phyloP scores from a whole-genome alignment of 306 rosid species.

The Trifolium pratense region DNA sequence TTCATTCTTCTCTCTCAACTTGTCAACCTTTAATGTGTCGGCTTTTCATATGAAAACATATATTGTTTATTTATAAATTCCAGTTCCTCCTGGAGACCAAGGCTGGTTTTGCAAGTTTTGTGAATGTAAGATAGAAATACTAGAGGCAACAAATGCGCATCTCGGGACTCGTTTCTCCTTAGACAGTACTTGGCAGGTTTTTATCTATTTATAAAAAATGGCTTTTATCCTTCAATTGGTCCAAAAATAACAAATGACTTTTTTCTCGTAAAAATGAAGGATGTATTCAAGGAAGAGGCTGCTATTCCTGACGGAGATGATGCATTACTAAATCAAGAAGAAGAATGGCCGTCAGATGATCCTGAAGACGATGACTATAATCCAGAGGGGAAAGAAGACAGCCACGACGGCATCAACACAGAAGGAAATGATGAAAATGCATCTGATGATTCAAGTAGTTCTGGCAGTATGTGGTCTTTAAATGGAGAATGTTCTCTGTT shows the following conservation, averaged over 20 bases:
- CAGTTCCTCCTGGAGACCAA: conserved; percentile 95
- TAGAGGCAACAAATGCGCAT: conserved; percentile 85
- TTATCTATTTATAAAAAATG: neutral
- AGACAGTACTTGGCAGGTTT: conserved; percentile 87
- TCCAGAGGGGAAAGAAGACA: conserved; percentile 67
- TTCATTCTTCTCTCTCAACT: conserved; percentile 36
- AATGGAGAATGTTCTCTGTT: conserved; percentile 48
- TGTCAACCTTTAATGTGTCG: conserved; percentile 21
- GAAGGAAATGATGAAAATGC: conserved; percentile 53
- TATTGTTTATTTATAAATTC: conserved; percentile 40
- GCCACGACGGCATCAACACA: conserved; percentile 43
- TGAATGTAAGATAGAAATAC: conserved; percentile 86
- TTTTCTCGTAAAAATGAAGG: conserved; percentile 52
- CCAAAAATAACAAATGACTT: conserved; percentile 12
- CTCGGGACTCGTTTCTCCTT: conserved; percentile 76
- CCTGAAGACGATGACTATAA: conserved; percentile 81
- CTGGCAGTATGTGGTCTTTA: conserved; percentile 54
- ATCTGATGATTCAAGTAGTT: conserved; percentile 55
- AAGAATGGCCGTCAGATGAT: conserved; percentile 91
- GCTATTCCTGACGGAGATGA: conserved; percentile 62
- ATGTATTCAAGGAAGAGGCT: conserved; percentile 91
- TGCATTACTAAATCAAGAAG: conserved; percentile 60
- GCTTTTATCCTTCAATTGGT: neutral
- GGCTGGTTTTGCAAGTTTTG: conserved; percentile 96
- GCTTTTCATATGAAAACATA: conserved; percentile 37